phyloP scores from a whole-genome alignment of 306 rosid species.

The Citrullus mucosospermus region DNA sequence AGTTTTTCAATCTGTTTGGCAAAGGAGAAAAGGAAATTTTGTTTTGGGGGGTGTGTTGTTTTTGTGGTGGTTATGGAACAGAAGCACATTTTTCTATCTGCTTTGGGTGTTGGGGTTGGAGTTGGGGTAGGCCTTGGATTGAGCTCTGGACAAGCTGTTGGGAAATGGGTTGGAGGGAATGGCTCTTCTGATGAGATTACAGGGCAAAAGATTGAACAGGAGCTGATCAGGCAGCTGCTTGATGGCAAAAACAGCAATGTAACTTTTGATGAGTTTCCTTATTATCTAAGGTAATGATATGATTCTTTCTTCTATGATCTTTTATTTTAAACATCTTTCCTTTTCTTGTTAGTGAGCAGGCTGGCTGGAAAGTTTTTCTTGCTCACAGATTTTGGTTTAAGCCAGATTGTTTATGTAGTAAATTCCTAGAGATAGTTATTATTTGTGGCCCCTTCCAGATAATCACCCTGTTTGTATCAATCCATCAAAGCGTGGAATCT shows the following conservation, averaged over 20 bases:
- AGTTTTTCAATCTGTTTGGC: neutral
- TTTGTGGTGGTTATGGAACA: constrained; percentile 50
- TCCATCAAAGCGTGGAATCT: neutral
- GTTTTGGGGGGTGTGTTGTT: neutral
- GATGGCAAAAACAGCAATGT: constrained; percentile 48
- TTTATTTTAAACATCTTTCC: neutral
- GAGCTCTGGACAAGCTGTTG: constrained; percentile 62
- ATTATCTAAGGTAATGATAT: constrained; percentile 56
- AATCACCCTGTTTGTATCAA: neutral
- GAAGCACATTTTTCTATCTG: constrained; percentile 81
- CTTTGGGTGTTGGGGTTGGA: constrained; percentile 94
- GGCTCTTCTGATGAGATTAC: constrained; percentile 43
- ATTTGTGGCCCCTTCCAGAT: neutral
- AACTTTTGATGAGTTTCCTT: constrained; percentile 69
- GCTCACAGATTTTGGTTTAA: neutral
- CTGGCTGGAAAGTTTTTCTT: neutral
- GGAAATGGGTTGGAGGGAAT: constrained; percentile 72
- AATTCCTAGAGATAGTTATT: neutral
- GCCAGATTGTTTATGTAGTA: neutral
- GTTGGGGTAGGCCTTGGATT: constrained; percentile 85
- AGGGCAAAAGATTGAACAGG: constrained; percentile 54
- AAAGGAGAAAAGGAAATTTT: neutral
- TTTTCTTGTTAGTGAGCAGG: neutral
- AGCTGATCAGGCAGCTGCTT: constrained; percentile 45
- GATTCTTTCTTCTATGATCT: neutral